Evolutionary conservation across 768 basidiomycete genomes (phyloP).

Genomic region (Xerocomus spinulosus): DNA sequence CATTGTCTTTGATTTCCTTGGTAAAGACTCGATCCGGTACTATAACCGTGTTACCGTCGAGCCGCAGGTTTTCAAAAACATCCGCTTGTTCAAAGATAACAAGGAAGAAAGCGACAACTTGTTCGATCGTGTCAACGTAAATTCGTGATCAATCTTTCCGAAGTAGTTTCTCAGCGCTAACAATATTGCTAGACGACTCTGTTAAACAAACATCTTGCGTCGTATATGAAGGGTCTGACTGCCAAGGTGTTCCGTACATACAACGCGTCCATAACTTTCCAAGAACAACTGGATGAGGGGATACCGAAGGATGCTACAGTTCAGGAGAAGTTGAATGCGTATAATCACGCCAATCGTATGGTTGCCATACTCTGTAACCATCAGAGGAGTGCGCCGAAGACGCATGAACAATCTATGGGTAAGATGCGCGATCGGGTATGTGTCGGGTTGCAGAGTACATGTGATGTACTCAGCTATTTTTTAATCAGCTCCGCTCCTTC

Average conservation of each 20-base stretch:
- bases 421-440: conserved; percentile 88
- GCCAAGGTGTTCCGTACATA: conserved; percentile 99
- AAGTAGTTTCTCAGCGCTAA: conserved; percentile 21
- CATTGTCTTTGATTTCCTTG: conserved; percentile 94
- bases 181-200: conserved; percentile 55
- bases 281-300: conserved; percentile 77
- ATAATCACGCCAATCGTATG: conserved; percentile 94
- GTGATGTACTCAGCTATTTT: neutral
- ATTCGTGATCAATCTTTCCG: neutral
- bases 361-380: conserved; percentile 99
- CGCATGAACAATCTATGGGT: conserved; percentile 89
- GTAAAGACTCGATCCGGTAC: conserved; percentile 98
- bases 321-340: conserved; percentile 96
- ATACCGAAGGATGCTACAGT: conserved; percentile 65
- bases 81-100: conserved; percentile 93
- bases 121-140: conserved; percentile 91
- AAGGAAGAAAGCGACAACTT: conserved; percentile 84
- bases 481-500: conserved; percentile 68
- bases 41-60: conserved; percentile 90
- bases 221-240: conserved; percentile 95
- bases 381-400: conserved; percentile 91
- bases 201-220: conserved; percentile 88
- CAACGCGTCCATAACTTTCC: conserved; percentile 96
- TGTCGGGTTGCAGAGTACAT: conserved; percentile 6
- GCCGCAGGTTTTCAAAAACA: conserved; percentile 94